Evolutionary conservation across 164 flowering plant genomes (phyloP).

Genomic region (Protea cynaroides): DNA sequence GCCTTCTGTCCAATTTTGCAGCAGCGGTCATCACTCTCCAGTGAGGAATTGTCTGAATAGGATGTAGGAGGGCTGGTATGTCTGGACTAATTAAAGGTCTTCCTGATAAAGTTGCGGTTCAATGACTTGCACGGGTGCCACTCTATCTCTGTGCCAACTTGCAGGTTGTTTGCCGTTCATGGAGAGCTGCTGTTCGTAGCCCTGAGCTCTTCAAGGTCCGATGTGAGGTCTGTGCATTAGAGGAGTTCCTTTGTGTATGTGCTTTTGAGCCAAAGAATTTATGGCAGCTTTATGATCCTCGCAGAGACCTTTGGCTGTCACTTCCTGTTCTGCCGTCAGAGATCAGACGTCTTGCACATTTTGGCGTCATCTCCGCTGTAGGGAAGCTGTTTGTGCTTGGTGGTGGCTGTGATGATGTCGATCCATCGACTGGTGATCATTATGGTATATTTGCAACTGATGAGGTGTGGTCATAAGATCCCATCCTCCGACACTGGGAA

Average conservation of each 20-base stretch:
- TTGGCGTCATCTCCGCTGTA: constrained; percentile 65
- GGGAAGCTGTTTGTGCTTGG: constrained; percentile 90
- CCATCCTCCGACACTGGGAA: constrained; percentile 54
- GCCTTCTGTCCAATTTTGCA: not conserved
- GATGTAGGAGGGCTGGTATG: constrained; percentile 34
- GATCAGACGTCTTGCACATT: constrained; percentile 73
- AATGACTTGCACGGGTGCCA: constrained; percentile 91
- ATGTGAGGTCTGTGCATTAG: constrained; percentile 59
- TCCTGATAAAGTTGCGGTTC: constrained; percentile 86
- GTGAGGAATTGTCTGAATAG: constrained; percentile 5
- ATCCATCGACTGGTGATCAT: constrained; percentile 86
- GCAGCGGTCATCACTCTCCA: not conserved
- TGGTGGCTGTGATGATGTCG: constrained; percentile 93
- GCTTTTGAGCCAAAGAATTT: constrained; percentile 85
- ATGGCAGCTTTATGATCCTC: constrained; percentile 92
- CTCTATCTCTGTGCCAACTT: constrained; percentile 58
- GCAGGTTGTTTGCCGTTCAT: constrained; percentile 81
- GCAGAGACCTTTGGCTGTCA: constrained; percentile 72
- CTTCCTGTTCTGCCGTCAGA: constrained; percentile 80
- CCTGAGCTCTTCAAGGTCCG: constrained; percentile 67
- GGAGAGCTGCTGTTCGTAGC: constrained; percentile 71
- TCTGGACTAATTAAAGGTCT: constrained; percentile 90
- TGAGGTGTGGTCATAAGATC: constrained; percentile 91
- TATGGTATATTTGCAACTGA: constrained; percentile 89
- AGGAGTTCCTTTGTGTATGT: constrained; percentile 68